Conservation (phyloP, 345 rosid species). For the Arabidopsis thaliana region TAIR10.1 NC_003070.9:26328501-26329000, state of each 20-base stretch:
- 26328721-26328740: slow-evolving; percentile 36
- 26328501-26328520: neutral
- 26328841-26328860: slow-evolving; percentile 40
- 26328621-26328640: neutral
- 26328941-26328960: neutral
- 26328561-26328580: neutral
- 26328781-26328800: slow-evolving; percentile 35
- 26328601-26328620: neutral
- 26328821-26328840: slow-evolving; percentile 19
- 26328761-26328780: slow-evolving; percentile 18
- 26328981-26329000: too few relatives aligned
- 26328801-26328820: slow-evolving; percentile 36
- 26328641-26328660: slow-evolving; percentile 6
- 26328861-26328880: slow-evolving; percentile 29
- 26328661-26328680: neutral
- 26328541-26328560: too few relatives aligned
- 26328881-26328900: slow-evolving; percentile 16
- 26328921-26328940: slow-evolving; percentile 24
- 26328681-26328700: neutral
- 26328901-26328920: slow-evolving; percentile 24
- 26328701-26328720: slow-evolving; percentile 3
- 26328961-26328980: too few relatives aligned
- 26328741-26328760: slow-evolving; percentile 39
- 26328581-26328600: neutral
- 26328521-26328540: too few relatives aligned